phyloP scores from a whole-genome alignment of 768 basidiomycete species.

The Naganishia randhawae region DNA sequence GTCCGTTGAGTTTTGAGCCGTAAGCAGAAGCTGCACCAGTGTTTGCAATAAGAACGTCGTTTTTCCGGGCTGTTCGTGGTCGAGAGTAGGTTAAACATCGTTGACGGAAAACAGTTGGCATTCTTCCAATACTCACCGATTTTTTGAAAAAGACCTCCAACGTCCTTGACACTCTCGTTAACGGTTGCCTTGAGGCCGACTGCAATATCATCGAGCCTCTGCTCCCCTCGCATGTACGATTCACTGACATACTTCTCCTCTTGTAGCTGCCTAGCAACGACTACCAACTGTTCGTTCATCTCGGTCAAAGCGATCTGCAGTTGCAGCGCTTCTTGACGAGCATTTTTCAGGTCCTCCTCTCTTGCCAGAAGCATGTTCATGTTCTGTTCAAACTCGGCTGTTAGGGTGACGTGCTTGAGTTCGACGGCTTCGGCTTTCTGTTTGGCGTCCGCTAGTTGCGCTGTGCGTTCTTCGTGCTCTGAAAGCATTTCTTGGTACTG shows the following conservation, averaged over 20 bases:
- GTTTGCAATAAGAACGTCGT: conserved; percentile 63
- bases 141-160: conserved; percentile 71
- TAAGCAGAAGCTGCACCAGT: conserved; percentile 63
- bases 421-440: conserved; percentile 79
- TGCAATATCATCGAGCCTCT: conserved; percentile 67
- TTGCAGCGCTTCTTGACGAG: conserved; percentile 50
- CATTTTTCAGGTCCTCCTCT: conserved; percentile 68
- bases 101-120: background rate
- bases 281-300: conserved; percentile 55
- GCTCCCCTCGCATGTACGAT: conserved; percentile 73
- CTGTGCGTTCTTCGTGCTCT: conserved; percentile 71
- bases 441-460: conserved; percentile 75
- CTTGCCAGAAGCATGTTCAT: conserved; percentile 69
- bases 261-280: conserved; percentile 61
- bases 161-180: conserved; percentile 66
- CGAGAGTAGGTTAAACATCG: background rate
- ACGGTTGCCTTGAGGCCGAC: conserved; percentile 63
- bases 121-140: conserved; percentile 64
- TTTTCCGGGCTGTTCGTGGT: conserved; percentile 65
- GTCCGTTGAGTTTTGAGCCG: conserved; percentile 59
- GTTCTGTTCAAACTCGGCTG: conserved; percentile 89
- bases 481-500: conserved; percentile 76
- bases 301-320: conserved; percentile 55
- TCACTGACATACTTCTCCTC: conserved; percentile 75
- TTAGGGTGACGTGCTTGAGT: conserved; percentile 66